phyloP scores from a whole-genome alignment of 148 eudicot species.

The Cornus suecica region DNA sequence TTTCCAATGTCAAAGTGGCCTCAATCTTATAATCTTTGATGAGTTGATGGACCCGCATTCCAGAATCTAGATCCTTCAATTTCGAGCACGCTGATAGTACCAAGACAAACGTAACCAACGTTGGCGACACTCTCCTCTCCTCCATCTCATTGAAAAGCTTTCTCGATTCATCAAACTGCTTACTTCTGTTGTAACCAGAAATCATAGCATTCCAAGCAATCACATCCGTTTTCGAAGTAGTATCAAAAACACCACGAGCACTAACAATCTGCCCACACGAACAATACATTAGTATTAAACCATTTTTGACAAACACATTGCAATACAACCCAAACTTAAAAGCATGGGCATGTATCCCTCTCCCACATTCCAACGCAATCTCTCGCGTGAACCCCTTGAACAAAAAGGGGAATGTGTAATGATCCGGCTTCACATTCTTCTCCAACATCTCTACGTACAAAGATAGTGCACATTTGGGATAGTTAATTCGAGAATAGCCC shows the following conservation, averaged over 20 bases:
- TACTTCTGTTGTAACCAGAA: conserved; percentile 36
- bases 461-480: conserved; percentile 18
- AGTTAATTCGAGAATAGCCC: conserved; percentile 20
- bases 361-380: conserved; percentile 21
- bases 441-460: conserved; percentile 29
- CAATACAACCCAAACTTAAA: conserved; percentile 31
- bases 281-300: conserved; percentile 26
- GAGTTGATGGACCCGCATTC: conserved; percentile 26
- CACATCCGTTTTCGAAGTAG: conserved; percentile 20
- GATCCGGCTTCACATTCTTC: conserved; percentile 25
- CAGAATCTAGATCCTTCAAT: conserved; percentile 30
- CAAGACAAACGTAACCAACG: conserved; percentile 34
- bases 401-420: conserved; percentile 36
- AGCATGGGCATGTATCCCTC: conserved; percentile 27
- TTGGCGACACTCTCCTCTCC: conserved; percentile 29
- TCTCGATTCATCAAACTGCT: conserved; percentile 29
- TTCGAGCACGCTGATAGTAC: conserved; percentile 34
- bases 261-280: conserved; percentile 17
- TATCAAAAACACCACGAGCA: conserved; percentile 29
- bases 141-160: conserved; percentile 32
- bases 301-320: conserved; percentile 22
- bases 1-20: conserved; percentile 24
- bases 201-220: conserved; percentile 36
- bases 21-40: conserved; percentile 20
- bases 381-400: conserved; percentile 25